Conservation (phyloP, 2,329 filamentous ascomycete genomes). For the Fusarium protoensiforme region DNA sequence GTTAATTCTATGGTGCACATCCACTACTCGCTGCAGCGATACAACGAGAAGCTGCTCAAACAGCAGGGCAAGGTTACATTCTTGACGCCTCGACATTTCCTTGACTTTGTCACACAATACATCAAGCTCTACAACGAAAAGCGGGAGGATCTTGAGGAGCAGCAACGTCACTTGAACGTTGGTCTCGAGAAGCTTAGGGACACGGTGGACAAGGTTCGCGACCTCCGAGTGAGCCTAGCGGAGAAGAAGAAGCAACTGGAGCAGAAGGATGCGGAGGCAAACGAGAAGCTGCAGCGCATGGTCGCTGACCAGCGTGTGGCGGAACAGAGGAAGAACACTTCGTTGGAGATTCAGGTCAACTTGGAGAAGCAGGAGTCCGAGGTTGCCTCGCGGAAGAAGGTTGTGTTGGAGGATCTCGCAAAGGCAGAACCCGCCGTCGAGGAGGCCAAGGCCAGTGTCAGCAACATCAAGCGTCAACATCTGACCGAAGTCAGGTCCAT, state of each 20-base stretch:
- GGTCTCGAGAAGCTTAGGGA: conserved; percentile 97
- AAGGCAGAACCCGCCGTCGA: conserved; percentile 92
- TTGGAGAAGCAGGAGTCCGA: conserved; percentile 91
- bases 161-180: conserved; percentile 97
- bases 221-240: conserved; percentile 88
- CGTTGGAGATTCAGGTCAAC: conserved; percentile 87
- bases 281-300: conserved; percentile 98
- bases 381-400: conserved; percentile 83
- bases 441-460: conserved; percentile 94
- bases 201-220: conserved; percentile 96
- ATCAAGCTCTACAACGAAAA: conserved; percentile 98
- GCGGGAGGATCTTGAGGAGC: conserved; percentile 96
- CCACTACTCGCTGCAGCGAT: conserved; percentile 90
- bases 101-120: conserved; percentile 98
- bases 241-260: conserved; percentile 95
- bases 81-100: conserved; percentile 94
- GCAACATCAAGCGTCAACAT: conserved; percentile 98
- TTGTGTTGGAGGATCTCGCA: conserved; percentile 88
- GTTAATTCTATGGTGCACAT: conserved; percentile 99
- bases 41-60: conserved; percentile 88
- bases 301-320: conserved; percentile 95
- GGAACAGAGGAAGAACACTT: conserved; percentile 88
- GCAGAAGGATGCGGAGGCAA: conserved; percentile 93
- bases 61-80: conserved; percentile 94
- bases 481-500: conserved; percentile 98